Percentiles rank a stretch among this genome's conserved stretches.
These are phyloP conservation scores for Acer saccharum DNA, from an alignment of 345 rosid species.

Conservation along the genomic window DNA sequence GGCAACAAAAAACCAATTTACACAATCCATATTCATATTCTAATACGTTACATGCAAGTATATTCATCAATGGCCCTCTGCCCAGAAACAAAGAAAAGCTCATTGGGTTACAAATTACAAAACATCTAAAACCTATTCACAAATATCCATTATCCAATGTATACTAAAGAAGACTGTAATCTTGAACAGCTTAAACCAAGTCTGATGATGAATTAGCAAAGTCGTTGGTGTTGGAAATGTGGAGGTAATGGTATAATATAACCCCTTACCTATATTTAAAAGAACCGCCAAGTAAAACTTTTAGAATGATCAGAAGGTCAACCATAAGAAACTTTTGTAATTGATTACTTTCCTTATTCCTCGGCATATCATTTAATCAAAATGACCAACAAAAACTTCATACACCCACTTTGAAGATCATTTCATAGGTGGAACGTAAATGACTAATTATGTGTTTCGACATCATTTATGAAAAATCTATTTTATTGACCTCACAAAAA, in stretches of 20 bases:
- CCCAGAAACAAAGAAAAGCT: background rate
- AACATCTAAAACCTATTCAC: background rate
- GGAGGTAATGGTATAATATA: background rate
- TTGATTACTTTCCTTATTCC: background rate
- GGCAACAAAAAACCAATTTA: background rate
- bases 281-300: background rate
- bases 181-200: background rate
- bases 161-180: background rate
- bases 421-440: background rate
- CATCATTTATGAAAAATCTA: background rate
- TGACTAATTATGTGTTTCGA: background rate
- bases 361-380: background rate
- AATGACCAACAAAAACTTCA: background rate
- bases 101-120: background rate
- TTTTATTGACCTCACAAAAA: background rate
- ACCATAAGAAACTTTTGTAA: background rate
- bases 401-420: background rate
- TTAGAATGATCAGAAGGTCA: background rate
- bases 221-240: background rate
- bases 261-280: background rate
- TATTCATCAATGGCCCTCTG: background rate
- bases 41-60: background rate
- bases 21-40: background rate
- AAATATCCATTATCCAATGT: background rate
- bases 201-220: background rate